These are phyloP conservation scores for Rosa multiflora DNA, from an alignment of 306 rosid genomes.

Conservation along the genomic window DNA sequence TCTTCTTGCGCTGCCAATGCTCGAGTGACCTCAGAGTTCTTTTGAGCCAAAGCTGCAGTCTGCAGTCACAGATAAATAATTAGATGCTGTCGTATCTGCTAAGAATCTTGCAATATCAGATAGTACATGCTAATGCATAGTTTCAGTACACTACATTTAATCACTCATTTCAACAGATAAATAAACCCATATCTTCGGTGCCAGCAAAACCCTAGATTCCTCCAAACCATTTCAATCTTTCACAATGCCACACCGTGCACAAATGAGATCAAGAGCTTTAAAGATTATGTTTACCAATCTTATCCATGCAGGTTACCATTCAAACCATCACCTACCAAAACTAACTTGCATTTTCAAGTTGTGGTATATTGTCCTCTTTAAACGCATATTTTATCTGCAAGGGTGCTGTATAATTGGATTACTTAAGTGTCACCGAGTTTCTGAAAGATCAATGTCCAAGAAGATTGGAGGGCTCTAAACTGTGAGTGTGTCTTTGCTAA, in stretches of 20 bases:
- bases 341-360: neutral
- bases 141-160: neutral
- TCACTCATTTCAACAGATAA: neutral
- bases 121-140: neutral
- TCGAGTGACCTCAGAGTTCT: slow-evolving; percentile 80
- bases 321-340: neutral
- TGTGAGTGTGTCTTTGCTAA: neutral
- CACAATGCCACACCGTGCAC: neutral
- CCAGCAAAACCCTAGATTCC: neutral
- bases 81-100: neutral
- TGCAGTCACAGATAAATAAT: slow-evolving; percentile 42
- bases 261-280: neutral
- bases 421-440: neutral
- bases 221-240: neutral
- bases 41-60: slow-evolving; percentile 83
- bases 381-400: neutral
- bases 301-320: neutral
- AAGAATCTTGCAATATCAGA: neutral
- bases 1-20: slow-evolving; percentile 74
- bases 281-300: neutral
- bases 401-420: neutral
- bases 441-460: neutral
- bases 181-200: neutral
- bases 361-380: neutral
- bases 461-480: neutral